These are phyloP conservation scores for Chamaecrista fasciculata DNA, from an alignment of 306 rosid species.

Conservation along the genomic window DNA sequence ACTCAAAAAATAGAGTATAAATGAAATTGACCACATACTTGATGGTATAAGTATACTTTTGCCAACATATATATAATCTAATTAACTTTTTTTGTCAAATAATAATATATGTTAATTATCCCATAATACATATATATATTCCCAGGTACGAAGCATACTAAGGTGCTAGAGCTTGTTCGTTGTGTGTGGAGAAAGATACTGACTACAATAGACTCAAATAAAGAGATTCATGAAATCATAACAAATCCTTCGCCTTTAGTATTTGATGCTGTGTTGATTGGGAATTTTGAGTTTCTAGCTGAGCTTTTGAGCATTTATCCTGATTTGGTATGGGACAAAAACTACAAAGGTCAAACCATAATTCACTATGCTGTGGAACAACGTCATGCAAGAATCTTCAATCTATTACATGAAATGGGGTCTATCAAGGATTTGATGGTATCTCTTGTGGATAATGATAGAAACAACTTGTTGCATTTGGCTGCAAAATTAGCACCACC, in stretches of 20 bases:
- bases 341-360: background rate
- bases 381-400: slow-evolving; percentile 14
- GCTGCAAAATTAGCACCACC: slow-evolving; percentile 41
- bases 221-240: background rate
- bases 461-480: slow-evolving; percentile 34
- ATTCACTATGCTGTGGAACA: slow-evolving; percentile 23
- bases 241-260: background rate
- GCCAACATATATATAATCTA: too few relatives aligned
- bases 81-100: too few relatives aligned
- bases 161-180: background rate
- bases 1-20: too few relatives aligned
- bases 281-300: background rate
- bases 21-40: too few relatives aligned
- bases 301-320: background rate
- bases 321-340: background rate
- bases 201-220: background rate
- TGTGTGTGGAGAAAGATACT: background rate
- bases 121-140: too few relatives aligned
- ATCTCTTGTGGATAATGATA: slow-evolving; percentile 8
- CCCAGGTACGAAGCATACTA: background rate
- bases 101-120: background rate
- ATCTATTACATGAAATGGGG: slow-evolving; percentile 29
- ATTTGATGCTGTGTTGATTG: background rate
- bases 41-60: too few relatives aligned
- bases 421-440: slow-evolving; percentile 28